Base-by-base conservation (phyloP, 2,329 filamentous ascomycete species). In the Capronia americana region DNA sequence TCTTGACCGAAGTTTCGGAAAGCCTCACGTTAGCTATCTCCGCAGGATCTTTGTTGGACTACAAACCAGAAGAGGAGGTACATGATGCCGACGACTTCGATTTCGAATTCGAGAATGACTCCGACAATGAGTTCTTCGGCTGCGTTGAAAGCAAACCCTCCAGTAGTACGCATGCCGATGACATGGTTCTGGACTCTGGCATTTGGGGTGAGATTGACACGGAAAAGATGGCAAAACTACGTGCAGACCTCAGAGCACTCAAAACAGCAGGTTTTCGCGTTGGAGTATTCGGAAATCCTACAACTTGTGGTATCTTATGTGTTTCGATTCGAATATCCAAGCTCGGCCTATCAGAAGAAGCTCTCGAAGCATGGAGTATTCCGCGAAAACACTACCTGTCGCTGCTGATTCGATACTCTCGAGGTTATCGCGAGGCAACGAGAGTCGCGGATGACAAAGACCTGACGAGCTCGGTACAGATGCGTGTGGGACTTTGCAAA, bases 341-440 rank as follows among this genome's bases (percentile, higher is more conserved):
- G 71, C 84, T 97, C 1, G 88, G 86, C 0, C 86, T 97, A 12
- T 90, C 91, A 0, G 84, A 89, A 44, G 91, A 93, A 73, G 88
- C 88, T 0, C 85, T 92, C 77, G 84, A 90, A 73, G 91, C 92
- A 1, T 97, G 93, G 93, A 85, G 89, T 66, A 76, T 97, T 11
- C 78, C 85, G 14, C 78, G 82, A 0, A 77, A 82, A 0, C 89
- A 93, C 38, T 93, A 94, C 73, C 77, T 96, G 46, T 85, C 94
- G 4, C 81, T 96, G 4, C 80, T 97, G 24, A 84, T 95, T 51
- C 85, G 85, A 41, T 90, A 90, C 70, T 79, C 82, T 0, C 76
- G 77, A n/a, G 83, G 81, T 0, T 96, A 96, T 76, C 83, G 81
- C 34, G 79, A 80, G 2, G 79, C 90, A 57, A 84, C 89, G 17